Evolutionary conservation across 176 grass and related monocot genomes (phyloP), one percentile per base, ranked within the genome.

Genomic region (Lolium rigidum): DNA sequence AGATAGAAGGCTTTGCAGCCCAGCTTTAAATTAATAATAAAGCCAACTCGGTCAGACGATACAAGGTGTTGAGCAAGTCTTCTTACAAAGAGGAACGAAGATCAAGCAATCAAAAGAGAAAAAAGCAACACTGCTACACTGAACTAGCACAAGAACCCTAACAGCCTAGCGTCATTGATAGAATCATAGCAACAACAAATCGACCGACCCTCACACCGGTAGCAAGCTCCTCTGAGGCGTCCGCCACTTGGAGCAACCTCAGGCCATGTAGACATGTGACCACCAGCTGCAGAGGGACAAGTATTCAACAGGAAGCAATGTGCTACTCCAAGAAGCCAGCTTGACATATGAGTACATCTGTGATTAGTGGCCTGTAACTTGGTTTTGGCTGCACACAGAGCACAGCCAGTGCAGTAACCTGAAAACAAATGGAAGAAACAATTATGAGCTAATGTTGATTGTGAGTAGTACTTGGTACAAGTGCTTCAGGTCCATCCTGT

Each of bases 401-500:
- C 41, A 43, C 41, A 43, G 90, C 93, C 9, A 98, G 91, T 3
- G 96, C 93, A 52, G 91, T 91, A 90, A 98, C 96, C 93, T 95
- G 88, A 38, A 66, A 77, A 56, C 15, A 78, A 26, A 66, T 79
- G 13, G 26, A 64, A 76, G 24, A 76, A 20, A 48, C 41, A 64
- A 12, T 39, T 24, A 20, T 74, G 21, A 74, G 26, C n/a, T 24
- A 51, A 35, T 35, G 31, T 35, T 35, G 31, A 35, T 57, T 43
- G 38, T 37, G 44, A 59, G 25, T 14, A 25, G 31, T 88, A 98
- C 93, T 88, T 88, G 7, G 7, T 43, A 43, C 41, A 43, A 43
- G 80, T 98, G 96, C 80, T 95, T 98, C 70, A 87, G 86, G 80
- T 95, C 90, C 96, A 98, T 98, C 46, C 82, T 94, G 51, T 94